phyloP scores from a whole-genome alignment of 1,139 yeast genomes.

The Yamadazyma blattariae region DNA sequence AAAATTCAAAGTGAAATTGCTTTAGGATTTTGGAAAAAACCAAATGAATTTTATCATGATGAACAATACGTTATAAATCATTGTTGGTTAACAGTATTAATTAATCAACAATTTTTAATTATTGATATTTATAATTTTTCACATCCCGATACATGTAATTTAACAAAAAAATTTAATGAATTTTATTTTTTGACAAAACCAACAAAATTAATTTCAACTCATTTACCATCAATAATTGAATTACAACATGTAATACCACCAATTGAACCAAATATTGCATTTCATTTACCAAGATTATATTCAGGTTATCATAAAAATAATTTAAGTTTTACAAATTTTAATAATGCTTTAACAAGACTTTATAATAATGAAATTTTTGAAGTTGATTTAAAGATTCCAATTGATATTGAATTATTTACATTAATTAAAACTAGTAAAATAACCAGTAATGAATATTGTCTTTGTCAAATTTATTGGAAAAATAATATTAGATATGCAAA shows the following conservation, averaged over 20 bases:
- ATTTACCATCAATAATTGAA: conserved; percentile 73
- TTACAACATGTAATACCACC: conserved; percentile 88
- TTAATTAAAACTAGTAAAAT: conserved; percentile 51
- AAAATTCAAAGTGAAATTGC: conserved; percentile 75
- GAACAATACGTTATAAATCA: conserved; percentile 69
- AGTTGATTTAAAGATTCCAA: conserved; percentile 68
- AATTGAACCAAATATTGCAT: conserved; percentile 71
- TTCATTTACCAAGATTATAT: conserved; percentile 79
- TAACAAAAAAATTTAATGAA: conserved; percentile 35
- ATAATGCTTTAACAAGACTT: conserved; percentile 72
- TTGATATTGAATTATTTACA: conserved; percentile 61
- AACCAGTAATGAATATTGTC: conserved; percentile 53
- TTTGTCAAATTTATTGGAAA: conserved; percentile 76
- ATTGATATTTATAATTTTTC: conserved; percentile 53
- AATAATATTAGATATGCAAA: conserved; percentile 65
- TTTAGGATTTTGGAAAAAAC: conserved; percentile 80
- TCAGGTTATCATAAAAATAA: conserved; percentile 70
- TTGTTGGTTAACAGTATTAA: conserved; percentile 79
- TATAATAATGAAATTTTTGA: conserved; percentile 78
- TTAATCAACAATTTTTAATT: conserved; percentile 76
- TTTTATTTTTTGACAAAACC: conserved; percentile 83
- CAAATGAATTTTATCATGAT: conserved; percentile 54
- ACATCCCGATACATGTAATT: conserved; percentile 35
- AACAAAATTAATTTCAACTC: conserved; percentile 71
- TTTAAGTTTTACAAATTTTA: conserved; percentile 62